A percentile compares a stretch with the other conserved stretches of the same genome.
Conservation (phyloP, 208 protist genomes). For the Porcisia deanei region DNA sequence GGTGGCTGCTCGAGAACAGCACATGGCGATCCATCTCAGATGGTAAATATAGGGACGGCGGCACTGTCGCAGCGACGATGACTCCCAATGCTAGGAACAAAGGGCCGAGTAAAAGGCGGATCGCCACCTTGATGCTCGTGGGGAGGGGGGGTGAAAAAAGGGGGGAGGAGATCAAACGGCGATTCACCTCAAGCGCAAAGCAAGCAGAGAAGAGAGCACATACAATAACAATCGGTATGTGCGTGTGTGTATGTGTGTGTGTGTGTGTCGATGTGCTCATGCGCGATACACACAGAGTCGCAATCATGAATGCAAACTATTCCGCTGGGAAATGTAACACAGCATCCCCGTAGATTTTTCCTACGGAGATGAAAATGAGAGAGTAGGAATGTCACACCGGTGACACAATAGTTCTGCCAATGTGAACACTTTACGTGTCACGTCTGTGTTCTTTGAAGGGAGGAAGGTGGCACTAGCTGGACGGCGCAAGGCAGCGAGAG, state of each 20-base stretch:
- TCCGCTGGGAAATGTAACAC: too few relatives aligned
- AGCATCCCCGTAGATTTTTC: neutral
- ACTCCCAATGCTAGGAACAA: neutral
- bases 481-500: neutral
- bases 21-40: slow-evolving; percentile 7
- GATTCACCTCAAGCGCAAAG: neutral
- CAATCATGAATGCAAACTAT: neutral
- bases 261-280: too few relatives aligned
- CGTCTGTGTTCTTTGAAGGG: neutral
- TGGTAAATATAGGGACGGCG: neutral
- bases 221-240: too few relatives aligned
- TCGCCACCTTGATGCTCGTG: neutral
- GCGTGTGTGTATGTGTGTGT: neutral
- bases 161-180: neutral
- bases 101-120: neutral
- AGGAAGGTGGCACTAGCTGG: neutral
- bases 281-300: neutral
- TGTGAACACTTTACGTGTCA: neutral
- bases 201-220: neutral
- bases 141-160: neutral
- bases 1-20: slow-evolving; percentile 11
- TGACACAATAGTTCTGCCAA: neutral
- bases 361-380: neutral
- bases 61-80: neutral
- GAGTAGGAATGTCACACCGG: neutral